Conservation (phyloP, 2,329 filamentous ascomycete species). For the Botrytis galanthina region DNA sequence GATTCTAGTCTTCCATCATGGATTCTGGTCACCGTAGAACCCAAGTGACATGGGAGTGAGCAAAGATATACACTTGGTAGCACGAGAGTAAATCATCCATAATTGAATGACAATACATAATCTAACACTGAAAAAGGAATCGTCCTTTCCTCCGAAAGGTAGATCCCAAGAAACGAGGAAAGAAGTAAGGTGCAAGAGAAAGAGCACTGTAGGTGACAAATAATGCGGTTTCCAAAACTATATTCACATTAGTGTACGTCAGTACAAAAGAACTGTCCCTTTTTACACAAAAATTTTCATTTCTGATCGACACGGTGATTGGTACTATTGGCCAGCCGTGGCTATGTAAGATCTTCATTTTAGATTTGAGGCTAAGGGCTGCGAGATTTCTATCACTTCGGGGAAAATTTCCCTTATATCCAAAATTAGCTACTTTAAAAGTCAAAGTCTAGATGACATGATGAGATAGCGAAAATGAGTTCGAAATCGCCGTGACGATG, state of each 20-base stretch:
- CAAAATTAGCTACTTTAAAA: neutral
- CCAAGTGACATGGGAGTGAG: neutral
- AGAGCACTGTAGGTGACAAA: neutral
- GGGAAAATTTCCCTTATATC: accelerated
- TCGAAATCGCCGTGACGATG: neutral
- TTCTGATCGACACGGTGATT: neutral
- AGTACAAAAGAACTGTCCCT: neutral
- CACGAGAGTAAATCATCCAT: neutral
- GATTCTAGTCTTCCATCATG: neutral
- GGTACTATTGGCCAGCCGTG: neutral
- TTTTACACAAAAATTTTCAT: neutral
- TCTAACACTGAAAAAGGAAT: neutral
- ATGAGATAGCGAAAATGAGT: neutral
- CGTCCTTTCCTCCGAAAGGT: neutral
- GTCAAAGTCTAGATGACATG: neutral
- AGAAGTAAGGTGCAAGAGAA: neutral
- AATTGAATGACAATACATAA: neutral
- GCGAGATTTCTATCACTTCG: neutral
- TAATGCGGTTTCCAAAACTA: neutral
- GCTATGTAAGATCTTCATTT: neutral
- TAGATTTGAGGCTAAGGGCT: neutral
- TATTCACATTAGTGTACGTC: neutral
- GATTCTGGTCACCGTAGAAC: neutral
- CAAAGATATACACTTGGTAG: neutral
- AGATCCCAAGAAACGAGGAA: neutral